Evolutionary conservation across 148 eudicot genomes (phyloP).

Genomic region (Rhododendron kiyosumense): DNA sequence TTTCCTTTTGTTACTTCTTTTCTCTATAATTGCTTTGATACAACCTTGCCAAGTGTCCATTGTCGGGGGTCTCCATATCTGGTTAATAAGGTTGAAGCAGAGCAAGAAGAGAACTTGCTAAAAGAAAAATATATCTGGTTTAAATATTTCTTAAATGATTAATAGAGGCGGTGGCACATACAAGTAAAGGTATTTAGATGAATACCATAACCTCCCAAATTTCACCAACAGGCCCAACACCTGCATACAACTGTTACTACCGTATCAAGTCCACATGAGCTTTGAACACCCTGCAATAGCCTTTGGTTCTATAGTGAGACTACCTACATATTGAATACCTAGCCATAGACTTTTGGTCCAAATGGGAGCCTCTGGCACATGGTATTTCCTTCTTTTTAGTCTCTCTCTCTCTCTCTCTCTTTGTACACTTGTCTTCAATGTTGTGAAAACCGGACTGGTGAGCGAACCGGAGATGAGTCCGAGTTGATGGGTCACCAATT

Average conservation of each 20-base stretch:
- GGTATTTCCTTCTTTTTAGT: not conserved
- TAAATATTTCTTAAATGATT: not conserved
- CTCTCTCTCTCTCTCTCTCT: not conserved
- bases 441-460: not conserved
- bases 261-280: not conserved
- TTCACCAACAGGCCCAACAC: no score
- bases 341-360: not conserved
- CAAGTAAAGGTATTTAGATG: no score
- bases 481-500: not conserved
- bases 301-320: not conserved
- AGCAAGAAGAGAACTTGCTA: not conserved
- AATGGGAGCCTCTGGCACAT: not conserved
- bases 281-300: not conserved
- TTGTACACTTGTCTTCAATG: not conserved
- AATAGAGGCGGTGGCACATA: no score
- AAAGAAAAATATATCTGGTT: not conserved
- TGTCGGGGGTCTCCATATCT: not conserved
- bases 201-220: no score
- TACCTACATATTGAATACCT: not conserved
- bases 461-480: not conserved
- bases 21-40: not conserved
- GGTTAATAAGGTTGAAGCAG: not conserved
- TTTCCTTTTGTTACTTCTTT: not conserved
- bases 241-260: not conserved
- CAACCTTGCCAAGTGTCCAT: not conserved